Conservation (phyloP, 257 asterid genomes). For the Rauvolfia tetraphylla region DNA sequence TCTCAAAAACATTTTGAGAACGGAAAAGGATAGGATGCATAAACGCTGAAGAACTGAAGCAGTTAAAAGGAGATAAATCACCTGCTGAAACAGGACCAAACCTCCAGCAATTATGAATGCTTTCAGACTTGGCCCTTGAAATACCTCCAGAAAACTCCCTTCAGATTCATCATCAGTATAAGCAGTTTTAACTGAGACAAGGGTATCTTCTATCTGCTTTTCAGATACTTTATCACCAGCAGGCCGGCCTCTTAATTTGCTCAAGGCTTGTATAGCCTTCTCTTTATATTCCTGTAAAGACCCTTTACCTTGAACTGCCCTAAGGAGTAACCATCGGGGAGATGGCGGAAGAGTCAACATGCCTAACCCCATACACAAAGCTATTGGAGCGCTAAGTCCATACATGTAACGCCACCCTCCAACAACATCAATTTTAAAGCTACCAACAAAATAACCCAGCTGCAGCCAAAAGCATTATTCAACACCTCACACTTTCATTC, state of each 20-base stretch:
- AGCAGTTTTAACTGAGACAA: conserved; percentile 66
- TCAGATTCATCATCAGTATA: conserved; percentile 67
- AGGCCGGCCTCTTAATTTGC: conserved; percentile 75
- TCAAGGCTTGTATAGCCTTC: conserved; percentile 71
- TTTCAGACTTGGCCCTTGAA: conserved; percentile 88
- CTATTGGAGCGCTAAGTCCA: conserved; percentile 82
- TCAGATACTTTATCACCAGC: conserved; percentile 61
- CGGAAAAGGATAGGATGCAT: not conserved
- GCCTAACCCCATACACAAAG: conserved; percentile 83
- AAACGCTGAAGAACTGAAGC: not conserved
- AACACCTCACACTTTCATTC: conserved; percentile 9
- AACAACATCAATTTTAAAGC: conserved; percentile 59
- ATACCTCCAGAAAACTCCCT: conserved; percentile 64
- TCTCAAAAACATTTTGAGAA: not conserved
- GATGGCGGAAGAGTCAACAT: conserved; percentile 94
- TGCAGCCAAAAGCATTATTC: conserved; percentile 35
- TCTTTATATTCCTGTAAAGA: conserved; percentile 73
- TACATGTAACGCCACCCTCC: conserved; percentile 99
- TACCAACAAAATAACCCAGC: conserved; percentile 88
- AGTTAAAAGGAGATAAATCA: conserved; percentile 18
- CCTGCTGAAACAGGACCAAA: conserved; percentile 98
- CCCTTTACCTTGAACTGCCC: conserved; percentile 91
- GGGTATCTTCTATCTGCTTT: conserved; percentile 75
- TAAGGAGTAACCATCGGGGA: conserved; percentile 95
- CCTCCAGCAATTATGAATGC: conserved; percentile 97